These are phyloP conservation scores for Hemisphaericaspora subhashii DNA, from an alignment of 1,139 yeast genomes.

Conservation along the genomic window DNA sequence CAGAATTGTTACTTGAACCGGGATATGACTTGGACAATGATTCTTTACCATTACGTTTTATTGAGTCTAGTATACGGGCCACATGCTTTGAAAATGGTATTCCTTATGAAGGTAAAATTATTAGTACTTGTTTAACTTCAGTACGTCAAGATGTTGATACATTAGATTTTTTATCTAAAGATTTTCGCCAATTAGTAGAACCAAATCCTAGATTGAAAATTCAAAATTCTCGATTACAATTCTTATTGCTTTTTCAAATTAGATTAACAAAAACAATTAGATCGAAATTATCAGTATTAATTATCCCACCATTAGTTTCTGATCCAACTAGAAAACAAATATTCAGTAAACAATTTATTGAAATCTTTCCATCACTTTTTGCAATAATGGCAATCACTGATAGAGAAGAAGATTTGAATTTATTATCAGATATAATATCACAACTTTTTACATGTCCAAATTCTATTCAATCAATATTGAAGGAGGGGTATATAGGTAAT, in stretches of 20 bases:
- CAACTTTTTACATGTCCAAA: slow-evolving; percentile 70
- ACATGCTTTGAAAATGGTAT: slow-evolving; percentile 34
- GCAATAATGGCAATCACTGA: slow-evolving; percentile 51
- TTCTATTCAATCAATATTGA: slow-evolving; percentile 45
- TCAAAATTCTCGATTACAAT: slow-evolving; percentile 50
- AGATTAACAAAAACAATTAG: slow-evolving; percentile 55
- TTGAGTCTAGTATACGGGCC: too few relatives aligned
- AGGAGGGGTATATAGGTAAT: slow-evolving; percentile 35
- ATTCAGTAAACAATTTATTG: slow-evolving; percentile 54
- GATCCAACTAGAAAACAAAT: slow-evolving; percentile 44
- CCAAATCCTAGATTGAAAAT: slow-evolving; percentile 8
- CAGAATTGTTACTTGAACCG: slow-evolving; percentile 32
- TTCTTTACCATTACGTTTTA: slow-evolving; percentile 30
- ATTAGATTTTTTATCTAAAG: slow-evolving; percentile 8
- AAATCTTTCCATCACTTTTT: slow-evolving; percentile 55
- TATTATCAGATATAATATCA: slow-evolving; percentile 53
- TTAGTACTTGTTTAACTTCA: slow-evolving; percentile 22
- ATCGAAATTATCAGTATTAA: slow-evolving; percentile 41
- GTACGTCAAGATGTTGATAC: slow-evolving; percentile 14
- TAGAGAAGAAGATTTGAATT: slow-evolving; percentile 63
- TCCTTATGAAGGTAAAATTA: slow-evolving; percentile 26
- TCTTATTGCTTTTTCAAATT: slow-evolving; percentile 53
- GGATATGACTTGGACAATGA: slow-evolving; percentile 26
- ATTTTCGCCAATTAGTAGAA: slow-evolving; percentile 7
- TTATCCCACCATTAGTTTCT: slow-evolving; percentile 56